Evolutionary conservation across 2,329 filamentous ascomycete genomes (phyloP).

Genomic region (Aspergillus fructus): DNA sequence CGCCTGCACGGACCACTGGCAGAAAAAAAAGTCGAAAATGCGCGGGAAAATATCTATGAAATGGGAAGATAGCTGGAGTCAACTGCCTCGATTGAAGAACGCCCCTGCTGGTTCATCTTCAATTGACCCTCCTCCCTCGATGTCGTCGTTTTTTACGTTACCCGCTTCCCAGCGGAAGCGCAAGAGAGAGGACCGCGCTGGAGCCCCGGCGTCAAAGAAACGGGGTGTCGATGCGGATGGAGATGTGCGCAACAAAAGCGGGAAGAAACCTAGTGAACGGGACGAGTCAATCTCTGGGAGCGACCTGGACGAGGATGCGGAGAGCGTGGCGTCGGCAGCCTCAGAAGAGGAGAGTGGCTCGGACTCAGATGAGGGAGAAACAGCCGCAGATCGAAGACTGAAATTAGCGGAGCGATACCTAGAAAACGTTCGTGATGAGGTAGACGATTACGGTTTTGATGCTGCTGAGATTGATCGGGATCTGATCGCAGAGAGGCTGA

Average conservation of each 20-base stretch:
- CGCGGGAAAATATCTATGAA: slow-evolving; percentile 8
- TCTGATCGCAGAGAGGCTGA: slow-evolving; percentile 82
- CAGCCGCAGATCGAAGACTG: slow-evolving; percentile 81
- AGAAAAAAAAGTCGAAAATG: slow-evolving; percentile 37
- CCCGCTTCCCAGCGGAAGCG: slow-evolving; percentile 87
- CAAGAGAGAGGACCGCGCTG: slow-evolving; percentile 63
- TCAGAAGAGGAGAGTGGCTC: slow-evolving; percentile 57
- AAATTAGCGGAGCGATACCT: slow-evolving; percentile 90
- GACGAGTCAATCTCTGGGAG: slow-evolving; percentile 87
- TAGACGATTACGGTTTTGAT: slow-evolving; percentile 84
- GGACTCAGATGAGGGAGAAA: slow-evolving; percentile 75
- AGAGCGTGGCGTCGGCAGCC: slow-evolving; percentile 47
- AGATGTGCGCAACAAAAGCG: slow-evolving; percentile 36
- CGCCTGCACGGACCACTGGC: slow-evolving; percentile 30
- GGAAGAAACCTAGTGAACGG: slow-evolving; percentile 49
- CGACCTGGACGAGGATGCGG: slow-evolving; percentile 68
- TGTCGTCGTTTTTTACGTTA: slow-evolving; percentile 96
- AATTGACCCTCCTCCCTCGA: slow-evolving; percentile 35
- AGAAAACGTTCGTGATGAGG: slow-evolving; percentile 80
- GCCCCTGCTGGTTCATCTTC: neutral
- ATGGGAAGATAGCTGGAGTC: neutral
- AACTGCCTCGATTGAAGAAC: slow-evolving; percentile 6
- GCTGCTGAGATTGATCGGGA: slow-evolving; percentile 91
- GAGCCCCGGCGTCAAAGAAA: slow-evolving; percentile 47
- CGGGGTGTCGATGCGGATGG: slow-evolving; percentile 40